phyloP scores from a whole-genome alignment of 2,329 filamentous ascomycete genomes.

The Paecilomyces formosus region DNA sequence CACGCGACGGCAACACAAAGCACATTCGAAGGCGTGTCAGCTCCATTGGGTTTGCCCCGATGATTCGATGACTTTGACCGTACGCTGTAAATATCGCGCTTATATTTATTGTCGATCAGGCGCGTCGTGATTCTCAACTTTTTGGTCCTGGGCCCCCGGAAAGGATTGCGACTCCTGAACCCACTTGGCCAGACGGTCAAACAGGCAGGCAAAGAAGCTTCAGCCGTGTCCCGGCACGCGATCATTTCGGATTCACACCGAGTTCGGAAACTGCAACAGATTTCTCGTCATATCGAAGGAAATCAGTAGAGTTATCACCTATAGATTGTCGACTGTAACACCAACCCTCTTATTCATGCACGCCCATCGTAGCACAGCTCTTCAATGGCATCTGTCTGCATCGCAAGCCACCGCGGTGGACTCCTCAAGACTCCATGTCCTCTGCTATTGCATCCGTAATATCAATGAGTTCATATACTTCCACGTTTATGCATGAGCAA shows the following conservation, averaged over 20 bases:
- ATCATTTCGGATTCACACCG: neutral
- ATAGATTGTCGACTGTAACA: neutral
- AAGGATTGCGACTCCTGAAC: neutral
- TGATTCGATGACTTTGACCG: neutral
- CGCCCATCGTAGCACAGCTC: neutral
- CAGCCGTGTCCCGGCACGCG: neutral
- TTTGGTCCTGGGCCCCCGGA: neutral
- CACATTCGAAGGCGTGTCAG: neutral
- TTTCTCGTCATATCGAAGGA: neutral
- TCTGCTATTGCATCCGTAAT: neutral
- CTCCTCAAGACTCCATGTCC: neutral
- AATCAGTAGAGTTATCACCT: neutral
- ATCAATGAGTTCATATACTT: too few species aligned
- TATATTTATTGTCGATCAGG: neutral
- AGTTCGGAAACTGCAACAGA: neutral
- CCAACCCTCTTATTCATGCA: neutral
- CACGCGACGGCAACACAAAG: neutral
- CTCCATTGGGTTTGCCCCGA: neutral
- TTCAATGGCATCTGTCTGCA: neutral
- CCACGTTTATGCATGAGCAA: too few species aligned
- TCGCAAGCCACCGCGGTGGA: neutral
- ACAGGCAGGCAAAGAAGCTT: neutral
- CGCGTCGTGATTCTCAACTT: neutral
- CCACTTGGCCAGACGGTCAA: neutral
- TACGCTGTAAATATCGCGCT: neutral